phyloP scores from a whole-genome alignment of 495 filamentous ascomycete species.

The Penicillium canescens region DNA sequence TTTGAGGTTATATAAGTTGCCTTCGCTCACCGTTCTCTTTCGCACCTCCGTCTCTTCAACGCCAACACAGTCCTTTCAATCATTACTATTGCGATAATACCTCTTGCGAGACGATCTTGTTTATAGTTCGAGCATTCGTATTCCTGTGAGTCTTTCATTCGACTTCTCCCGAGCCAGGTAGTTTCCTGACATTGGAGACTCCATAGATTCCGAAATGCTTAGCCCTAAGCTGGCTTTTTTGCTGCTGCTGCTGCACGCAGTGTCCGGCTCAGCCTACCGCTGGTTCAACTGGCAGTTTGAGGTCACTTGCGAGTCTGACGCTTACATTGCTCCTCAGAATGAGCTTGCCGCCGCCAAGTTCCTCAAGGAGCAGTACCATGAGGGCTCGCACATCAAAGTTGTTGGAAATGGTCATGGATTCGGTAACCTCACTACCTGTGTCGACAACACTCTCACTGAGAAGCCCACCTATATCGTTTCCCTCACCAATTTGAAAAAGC shows the following conservation, averaged over 20 bases:
- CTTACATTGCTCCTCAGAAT: slow-evolving; percentile 9
- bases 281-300: slow-evolving; percentile 27
- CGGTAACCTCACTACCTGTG: slow-evolving; percentile 7
- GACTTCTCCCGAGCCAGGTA: too few relatives aligned
- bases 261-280: slow-evolving; percentile 15
- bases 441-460: slow-evolving; percentile 11
- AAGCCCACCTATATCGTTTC: slow-evolving; percentile 13
- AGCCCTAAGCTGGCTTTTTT: neutral
- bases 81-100: too few relatives aligned
- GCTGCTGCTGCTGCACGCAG: slow-evolving; percentile 6
- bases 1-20: too few relatives aligned
- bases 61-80: too few relatives aligned
- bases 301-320: slow-evolving; percentile 17
- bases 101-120: too few relatives aligned
- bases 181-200: too few relatives aligned
- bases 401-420: slow-evolving; percentile 26
- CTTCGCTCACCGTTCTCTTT: too few relatives aligned
- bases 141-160: too few relatives aligned
- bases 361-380: slow-evolving; percentile 15
- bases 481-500: slow-evolving; percentile 16
- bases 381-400: slow-evolving; percentile 11
- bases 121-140: too few relatives aligned
- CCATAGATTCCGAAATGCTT: too few relatives aligned
- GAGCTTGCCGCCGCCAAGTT: slow-evolving; percentile 11
- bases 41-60: too few relatives aligned